phyloP scores from a whole-genome alignment of 1,139 yeast genomes.

The Scheffersomyces segobiensis region DNA sequence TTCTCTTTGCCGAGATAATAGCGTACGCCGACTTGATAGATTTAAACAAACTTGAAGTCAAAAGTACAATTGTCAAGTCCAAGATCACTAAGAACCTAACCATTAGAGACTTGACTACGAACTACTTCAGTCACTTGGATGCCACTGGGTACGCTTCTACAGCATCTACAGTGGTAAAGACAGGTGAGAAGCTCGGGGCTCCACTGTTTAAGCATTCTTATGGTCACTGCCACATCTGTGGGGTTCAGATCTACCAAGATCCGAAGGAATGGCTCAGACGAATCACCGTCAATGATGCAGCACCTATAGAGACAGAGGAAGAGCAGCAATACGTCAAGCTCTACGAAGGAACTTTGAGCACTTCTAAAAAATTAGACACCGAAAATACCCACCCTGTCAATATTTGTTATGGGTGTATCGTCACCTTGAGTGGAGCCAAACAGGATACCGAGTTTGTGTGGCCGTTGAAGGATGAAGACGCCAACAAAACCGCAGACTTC shows the following conservation, averaged over 20 bases:
- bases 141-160: slow-evolving; percentile 81
- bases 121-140: slow-evolving; percentile 75
- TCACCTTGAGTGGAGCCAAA: slow-evolving; percentile 50
- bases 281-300: slow-evolving; percentile 68
- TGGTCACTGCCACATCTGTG: slow-evolving; percentile 53
- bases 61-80: slow-evolving; percentile 28
- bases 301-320: slow-evolving; percentile 48
- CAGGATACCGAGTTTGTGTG: slow-evolving; percentile 43
- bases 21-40: slow-evolving; percentile 47
- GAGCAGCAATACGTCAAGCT: slow-evolving; percentile 41
- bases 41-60: slow-evolving; percentile 20
- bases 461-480: slow-evolving; percentile 45
- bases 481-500: slow-evolving; percentile 21
- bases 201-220: slow-evolving; percentile 34
- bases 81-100: slow-evolving; percentile 66
- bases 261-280: slow-evolving; percentile 70
- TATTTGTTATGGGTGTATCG: slow-evolving; percentile 79
- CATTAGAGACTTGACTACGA: slow-evolving; percentile 72
- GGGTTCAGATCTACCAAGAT: slow-evolving; percentile 49
- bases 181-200: slow-evolving; percentile 75
- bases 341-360: slow-evolving; percentile 15
- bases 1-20: slow-evolving; percentile 63
- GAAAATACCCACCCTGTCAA: slow-evolving; percentile 18
- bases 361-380: neutral
- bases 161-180: slow-evolving; percentile 89